Base-by-base conservation (phyloP, 2,329 filamentous ascomycete species). In the Aschersonia sp. region DNA sequence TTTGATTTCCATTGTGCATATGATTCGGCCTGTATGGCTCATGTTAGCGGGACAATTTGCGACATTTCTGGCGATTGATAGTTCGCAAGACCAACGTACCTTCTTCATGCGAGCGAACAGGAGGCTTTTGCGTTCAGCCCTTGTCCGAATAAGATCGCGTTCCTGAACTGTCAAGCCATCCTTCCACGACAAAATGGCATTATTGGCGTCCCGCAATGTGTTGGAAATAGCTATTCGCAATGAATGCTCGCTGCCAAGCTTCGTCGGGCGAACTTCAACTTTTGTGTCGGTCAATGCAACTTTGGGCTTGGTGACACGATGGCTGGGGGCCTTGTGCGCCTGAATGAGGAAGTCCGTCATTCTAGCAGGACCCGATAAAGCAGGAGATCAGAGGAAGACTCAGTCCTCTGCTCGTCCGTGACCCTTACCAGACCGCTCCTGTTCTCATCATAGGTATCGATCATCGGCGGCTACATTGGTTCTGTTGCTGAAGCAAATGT, bases 1-100 rank as follows among this genome's bases (percentile, higher is more conserved):
- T 85, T 83, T 12, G 69, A 68, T 54, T 81, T 76, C 87, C 89
- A 95, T 59, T 88, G 79, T 45, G 73, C 67, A 54, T 81, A 74
- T 1, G 77, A 77, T 50, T 77, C 73, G 51, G 87, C 84, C 80
- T 87, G 2, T 5, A 43, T 4, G 40, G 12, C 22, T 22, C 22
- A 22, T 22, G 22, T 22, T 22, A 22, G 22, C 22, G 22, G 22
- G 22, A 22, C 22, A 22, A 22, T 22, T 22, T 22, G 22, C 22
- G 22, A 22, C 4, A 22, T 22, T 22, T 4, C 2, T 22, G 22
- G 22, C 22, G 22, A 22, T 22, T 22, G 22, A 22, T 3, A 22
- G 22, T 22, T 22, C 22, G 22, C 3, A 39, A 39, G 10, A 14
- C 11, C 10, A 11, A 41, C 40, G 14, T 63, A 83, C 82, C 65